Evolutionary conservation across 306 rosid species (phyloP).

Genomic region (Medicago truncatula): DNA sequence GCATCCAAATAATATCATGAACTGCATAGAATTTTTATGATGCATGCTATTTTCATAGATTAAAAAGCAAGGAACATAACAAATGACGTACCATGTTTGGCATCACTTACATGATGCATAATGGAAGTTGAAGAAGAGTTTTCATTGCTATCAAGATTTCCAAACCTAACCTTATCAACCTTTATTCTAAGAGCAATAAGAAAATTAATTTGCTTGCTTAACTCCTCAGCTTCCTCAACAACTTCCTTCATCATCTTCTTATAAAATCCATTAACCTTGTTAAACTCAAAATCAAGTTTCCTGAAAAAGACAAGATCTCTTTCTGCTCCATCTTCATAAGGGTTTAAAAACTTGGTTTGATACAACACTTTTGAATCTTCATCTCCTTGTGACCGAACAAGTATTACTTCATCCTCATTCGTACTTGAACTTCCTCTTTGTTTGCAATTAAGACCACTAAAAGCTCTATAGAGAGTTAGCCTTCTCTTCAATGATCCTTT

Average conservation of each 20-base stretch:
- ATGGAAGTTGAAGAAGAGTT: slow-evolving; percentile 36
- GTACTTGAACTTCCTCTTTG: slow-evolving; percentile 48
- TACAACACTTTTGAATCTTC: slow-evolving; percentile 48
- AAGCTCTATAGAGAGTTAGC: slow-evolving; percentile 64
- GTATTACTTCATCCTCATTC: slow-evolving; percentile 65
- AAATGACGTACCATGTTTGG: slow-evolving; percentile 47
- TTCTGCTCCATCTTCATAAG: slow-evolving; percentile 57
- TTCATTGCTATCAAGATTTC: slow-evolving; percentile 34
- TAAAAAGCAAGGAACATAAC: background rate
- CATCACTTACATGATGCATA: slow-evolving; percentile 34
- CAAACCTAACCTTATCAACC: slow-evolving; percentile 55
- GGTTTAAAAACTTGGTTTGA: slow-evolving; percentile 59
- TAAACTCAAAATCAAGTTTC: slow-evolving; percentile 74
- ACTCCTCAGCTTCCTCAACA: slow-evolving; percentile 69
- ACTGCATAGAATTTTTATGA: too few species aligned
- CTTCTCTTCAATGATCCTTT: slow-evolving; percentile 58
- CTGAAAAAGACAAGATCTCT: slow-evolving; percentile 61
- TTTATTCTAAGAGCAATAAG: slow-evolving; percentile 69
- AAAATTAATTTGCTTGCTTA: slow-evolving; percentile 76
- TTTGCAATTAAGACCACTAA: slow-evolving; percentile 63
- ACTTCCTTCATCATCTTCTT: slow-evolving; percentile 57
- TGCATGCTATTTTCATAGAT: background rate
- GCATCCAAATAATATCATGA: too few species aligned
- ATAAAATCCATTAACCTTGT: slow-evolving; percentile 68
- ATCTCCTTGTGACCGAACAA: slow-evolving; percentile 43